Conservation (phyloP, 306 rosid genomes). For the Parietaria judaica region DNA sequence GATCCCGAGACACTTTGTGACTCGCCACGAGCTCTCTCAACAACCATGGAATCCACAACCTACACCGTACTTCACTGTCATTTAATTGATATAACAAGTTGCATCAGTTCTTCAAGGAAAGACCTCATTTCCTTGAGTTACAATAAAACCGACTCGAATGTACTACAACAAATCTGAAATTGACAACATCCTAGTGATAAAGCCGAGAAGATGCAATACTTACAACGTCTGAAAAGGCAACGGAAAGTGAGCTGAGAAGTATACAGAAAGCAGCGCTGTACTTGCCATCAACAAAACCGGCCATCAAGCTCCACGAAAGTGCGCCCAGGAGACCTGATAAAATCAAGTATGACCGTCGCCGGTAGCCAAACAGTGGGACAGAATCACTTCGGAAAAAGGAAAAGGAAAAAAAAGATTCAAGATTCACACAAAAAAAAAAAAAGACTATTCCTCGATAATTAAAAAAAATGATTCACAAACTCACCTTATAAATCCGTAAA, state of each 20-base stretch:
- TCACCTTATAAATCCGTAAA: constrained; percentile 92
- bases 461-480: constrained; percentile 13
- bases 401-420: constrained; percentile 4
- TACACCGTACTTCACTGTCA: constrained; percentile 26
- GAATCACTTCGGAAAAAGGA: constrained; percentile 63
- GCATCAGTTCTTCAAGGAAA: too few relatives aligned
- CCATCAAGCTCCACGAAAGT: constrained; percentile 92
- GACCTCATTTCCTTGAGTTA: too few relatives aligned
- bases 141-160: neutral
- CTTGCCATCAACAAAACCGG: constrained; percentile 70
- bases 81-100: neutral
- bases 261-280: constrained; percentile 79
- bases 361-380: constrained; percentile 92
- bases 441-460: neutral
- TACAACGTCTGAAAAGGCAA: constrained; percentile 99
- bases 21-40: constrained; percentile 99
- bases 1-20: constrained; percentile 97
- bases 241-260: constrained; percentile 91
- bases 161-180: neutral
- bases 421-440: neutral
- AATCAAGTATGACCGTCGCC: constrained; percentile 91
- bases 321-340: constrained; percentile 96
- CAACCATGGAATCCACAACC: constrained; percentile 99
- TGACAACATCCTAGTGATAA: neutral
- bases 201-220: constrained; percentile 23